Base-by-base conservation (phyloP, 306 rosid species). In the Crotalaria pallida region DNA sequence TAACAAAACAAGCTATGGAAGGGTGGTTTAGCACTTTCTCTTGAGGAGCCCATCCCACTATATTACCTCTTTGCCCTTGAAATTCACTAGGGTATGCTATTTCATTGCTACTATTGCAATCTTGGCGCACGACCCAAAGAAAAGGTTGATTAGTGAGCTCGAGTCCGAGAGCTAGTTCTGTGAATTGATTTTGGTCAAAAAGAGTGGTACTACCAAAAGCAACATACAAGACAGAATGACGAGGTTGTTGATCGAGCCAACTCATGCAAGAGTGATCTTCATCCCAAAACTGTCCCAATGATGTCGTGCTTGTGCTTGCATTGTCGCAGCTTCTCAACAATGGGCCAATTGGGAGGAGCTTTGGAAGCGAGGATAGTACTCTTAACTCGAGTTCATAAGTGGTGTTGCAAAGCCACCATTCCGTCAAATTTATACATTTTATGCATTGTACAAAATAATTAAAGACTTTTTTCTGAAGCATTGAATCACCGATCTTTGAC, bases 41-140 rank as follows among this genome's bases (percentile, higher is more conserved):
- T 45, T 88, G 88, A 12, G 89, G 86, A 0, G 82, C 77, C 89
- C 85, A 83, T 10, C 50, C 21, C 10, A 83, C 65, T 0, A 86
- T 47, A 29, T 62, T 57, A 2, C 81, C 90, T 17, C 33, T 16
- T 33, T 13, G 40, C 21, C 72, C 84, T 1, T 1, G 15, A n/a
- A 83, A 58, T 45, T 80, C 85, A 21, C 22, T 26, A 1, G 77
- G 74, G 41, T 23, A 69, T 21, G 12, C 38, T 3, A 61, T 34
- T 3, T 27, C 31, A 40, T 23, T 58, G 10, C 13, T 8, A 15
- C 6, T 4, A 18, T 52, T 50, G 11, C 26, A 1, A 44, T 71
- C 57, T 3, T 58, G n/a, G 9, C 84, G 58, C 29, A 82, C 75
- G 52, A 82, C 92, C 92, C 86, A 85, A 31, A 77, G 80, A 44